Conservation (phyloP, 1,139 yeast genomes). For the Kurtzmaniella quercitrusa region DNA sequence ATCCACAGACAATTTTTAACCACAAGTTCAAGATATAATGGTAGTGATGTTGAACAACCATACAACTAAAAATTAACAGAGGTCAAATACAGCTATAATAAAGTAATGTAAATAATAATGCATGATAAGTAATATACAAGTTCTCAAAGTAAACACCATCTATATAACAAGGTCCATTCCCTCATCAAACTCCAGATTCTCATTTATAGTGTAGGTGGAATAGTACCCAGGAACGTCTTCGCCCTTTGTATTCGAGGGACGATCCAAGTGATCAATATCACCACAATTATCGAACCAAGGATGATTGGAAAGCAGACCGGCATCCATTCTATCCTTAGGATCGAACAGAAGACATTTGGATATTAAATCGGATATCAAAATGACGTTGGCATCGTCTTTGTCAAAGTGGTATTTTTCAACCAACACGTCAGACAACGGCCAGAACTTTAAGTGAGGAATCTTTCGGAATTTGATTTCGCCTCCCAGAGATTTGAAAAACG, state of each 20-base stretch:
- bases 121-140: background rate
- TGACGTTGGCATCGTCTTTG: slow-evolving; percentile 26
- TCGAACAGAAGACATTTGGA: slow-evolving; percentile 33
- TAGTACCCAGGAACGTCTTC: slow-evolving; percentile 27
- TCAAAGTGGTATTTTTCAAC: slow-evolving; percentile 49
- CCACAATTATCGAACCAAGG: slow-evolving; percentile 32
- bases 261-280: slow-evolving; percentile 10
- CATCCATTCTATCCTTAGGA: slow-evolving; percentile 35
- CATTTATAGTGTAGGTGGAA: slow-evolving; percentile 6
- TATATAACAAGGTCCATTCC: background rate
- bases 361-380: slow-evolving; percentile 32
- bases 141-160: background rate
- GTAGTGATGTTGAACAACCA: background rate
- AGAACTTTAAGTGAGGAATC: slow-evolving; percentile 60
- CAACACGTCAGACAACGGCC: slow-evolving; percentile 65
- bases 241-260: slow-evolving; percentile 23
- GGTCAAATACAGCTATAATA: too few relatives aligned
- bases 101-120: background rate
- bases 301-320: slow-evolving; percentile 36
- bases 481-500: slow-evolving; percentile 43
- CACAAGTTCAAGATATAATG: slow-evolving; percentile 3
- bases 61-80: too few relatives aligned
- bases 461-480: slow-evolving; percentile 42
- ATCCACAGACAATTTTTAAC: background rate
- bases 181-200: slow-evolving; percentile 1